Evolutionary conservation across 176 grass and related monocot genomes (phyloP).

Genomic region (Calamus simplicifolius): DNA sequence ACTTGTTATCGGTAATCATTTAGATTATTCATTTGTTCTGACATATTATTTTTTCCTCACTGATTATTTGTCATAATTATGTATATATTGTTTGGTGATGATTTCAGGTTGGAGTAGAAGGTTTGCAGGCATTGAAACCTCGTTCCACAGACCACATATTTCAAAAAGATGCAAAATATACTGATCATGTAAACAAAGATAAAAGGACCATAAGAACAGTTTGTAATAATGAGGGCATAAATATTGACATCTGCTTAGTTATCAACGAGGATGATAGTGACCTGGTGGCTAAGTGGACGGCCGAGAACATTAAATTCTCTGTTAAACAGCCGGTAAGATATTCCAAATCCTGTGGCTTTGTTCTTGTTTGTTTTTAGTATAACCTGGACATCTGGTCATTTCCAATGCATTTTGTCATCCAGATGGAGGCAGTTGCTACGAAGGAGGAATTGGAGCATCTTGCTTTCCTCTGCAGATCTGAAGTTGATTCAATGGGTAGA

Average conservation of each 20-base stretch:
- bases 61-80: constrained; percentile 5
- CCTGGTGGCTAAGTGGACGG: constrained; percentile 55
- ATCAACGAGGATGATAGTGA: constrained; percentile 49
- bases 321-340: constrained; percentile 78
- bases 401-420: constrained; percentile 6
- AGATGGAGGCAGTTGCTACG: constrained; percentile 91
- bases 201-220: constrained; percentile 20
- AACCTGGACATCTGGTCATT: neutral
- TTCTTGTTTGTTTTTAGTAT: constrained; percentile 15
- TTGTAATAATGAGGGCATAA: constrained; percentile 51
- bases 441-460: constrained; percentile 91
- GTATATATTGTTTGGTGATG: constrained; percentile 11
- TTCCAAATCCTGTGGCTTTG: constrained; percentile 10
- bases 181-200: constrained; percentile 15
- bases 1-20: too few relatives aligned
- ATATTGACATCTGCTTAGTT: constrained; percentile 74
- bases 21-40: neutral
- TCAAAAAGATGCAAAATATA: constrained; percentile 30
- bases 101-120: constrained; percentile 75
- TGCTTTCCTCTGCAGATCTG: constrained; percentile 64
- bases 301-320: constrained; percentile 94
- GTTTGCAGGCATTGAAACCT: constrained; percentile 93
- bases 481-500: too few relatives aligned
- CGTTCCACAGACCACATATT: constrained; percentile 28
- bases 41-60: constrained; percentile 1